Evolutionary conservation across 23 red algal species (phyloP).

Genomic region (Gracilaria vermiculophylla): DNA sequence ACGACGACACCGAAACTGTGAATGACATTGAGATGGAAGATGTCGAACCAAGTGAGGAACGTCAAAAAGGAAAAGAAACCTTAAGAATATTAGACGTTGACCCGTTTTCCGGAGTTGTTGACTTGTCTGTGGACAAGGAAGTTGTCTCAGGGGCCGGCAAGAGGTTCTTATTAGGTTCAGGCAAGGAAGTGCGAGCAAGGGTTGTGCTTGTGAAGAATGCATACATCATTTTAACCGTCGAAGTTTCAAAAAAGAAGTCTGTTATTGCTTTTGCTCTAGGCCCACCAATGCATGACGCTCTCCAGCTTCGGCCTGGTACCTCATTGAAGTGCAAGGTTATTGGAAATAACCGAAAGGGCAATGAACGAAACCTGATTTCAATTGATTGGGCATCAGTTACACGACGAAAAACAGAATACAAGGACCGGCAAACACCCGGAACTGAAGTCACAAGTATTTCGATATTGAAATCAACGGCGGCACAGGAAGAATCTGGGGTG

Average conservation of each 20-base stretch:
- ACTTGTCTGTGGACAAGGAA: slow-evolving; percentile 39
- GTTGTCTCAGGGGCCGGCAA: slow-evolving; percentile 21
- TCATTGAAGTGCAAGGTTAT: slow-evolving; percentile 29
- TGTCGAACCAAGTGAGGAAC: not conserved
- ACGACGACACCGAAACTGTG: not conserved
- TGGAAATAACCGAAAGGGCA: not conserved
- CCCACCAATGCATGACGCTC: slow-evolving; percentile 12
- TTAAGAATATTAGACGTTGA: slow-evolving; percentile 62
- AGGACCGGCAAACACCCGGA: not conserved
- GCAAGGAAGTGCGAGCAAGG: not conserved
- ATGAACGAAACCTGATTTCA: slow-evolving; percentile 3
- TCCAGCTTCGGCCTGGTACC: slow-evolving; percentile 27
- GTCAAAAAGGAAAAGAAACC: not conserved
- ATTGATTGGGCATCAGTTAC: slow-evolving; percentile 20
- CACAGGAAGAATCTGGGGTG: slow-evolving; percentile 7
- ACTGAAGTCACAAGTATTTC: not conserved
- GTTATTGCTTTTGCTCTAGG: slow-evolving; percentile 44
- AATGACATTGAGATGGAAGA: not conserved
- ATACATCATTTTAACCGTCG: slow-evolving; percentile 62
- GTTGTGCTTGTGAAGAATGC: slow-evolving; percentile 57
- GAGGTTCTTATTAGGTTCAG: not conserved
- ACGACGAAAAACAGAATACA: not conserved
- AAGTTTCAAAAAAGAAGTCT: slow-evolving; percentile 29
- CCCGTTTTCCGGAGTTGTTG: slow-evolving; percentile 63
- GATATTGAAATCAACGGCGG: not conserved